These are phyloP conservation scores for Penicillium angulare DNA, from an alignment of 495 filamentous ascomycete species.

Conservation along the genomic window DNA sequence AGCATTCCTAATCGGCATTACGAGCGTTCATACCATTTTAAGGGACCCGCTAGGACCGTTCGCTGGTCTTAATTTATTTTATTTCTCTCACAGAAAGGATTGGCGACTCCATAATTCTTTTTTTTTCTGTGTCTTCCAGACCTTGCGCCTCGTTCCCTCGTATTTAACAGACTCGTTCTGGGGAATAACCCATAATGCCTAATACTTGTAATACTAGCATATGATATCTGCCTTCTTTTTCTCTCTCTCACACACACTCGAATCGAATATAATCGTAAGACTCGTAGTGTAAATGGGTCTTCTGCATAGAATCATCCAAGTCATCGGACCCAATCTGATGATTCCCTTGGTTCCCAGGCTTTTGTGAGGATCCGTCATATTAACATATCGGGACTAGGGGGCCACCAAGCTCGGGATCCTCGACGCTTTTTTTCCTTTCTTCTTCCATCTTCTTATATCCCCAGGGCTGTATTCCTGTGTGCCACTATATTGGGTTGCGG, in stretches of 20 bases:
- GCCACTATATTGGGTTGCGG: too few species aligned
- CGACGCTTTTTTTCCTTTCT: conserved; percentile 30
- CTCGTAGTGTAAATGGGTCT: not conserved
- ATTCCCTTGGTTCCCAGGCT: conserved; percentile 24
- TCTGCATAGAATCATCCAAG: not conserved
- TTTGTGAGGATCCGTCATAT: conserved; percentile 49
- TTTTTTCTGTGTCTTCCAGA: too few species aligned
- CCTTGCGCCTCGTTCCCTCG: too few species aligned
- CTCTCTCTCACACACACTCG: not conserved
- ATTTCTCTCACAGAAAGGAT: too few species aligned
- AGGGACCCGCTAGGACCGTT: not conserved
- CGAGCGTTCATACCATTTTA: not conserved
- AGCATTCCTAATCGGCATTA: conserved; percentile 21
- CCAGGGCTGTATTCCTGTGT: too few species aligned
- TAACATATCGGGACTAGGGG: conserved; percentile 50
- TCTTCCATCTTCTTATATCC: conserved; percentile 16
- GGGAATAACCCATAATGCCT: too few species aligned
- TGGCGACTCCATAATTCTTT: too few species aligned
- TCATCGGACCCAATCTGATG: conserved; percentile 1
- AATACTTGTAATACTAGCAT: too few species aligned
- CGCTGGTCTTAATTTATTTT: too few species aligned
- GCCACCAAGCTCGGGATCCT: conserved; percentile 39
- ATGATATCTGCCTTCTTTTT: too few species aligned
- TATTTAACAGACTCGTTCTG: too few species aligned
- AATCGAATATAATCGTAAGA: not conserved